Conservation (phyloP, 352 stramenopile species). For the Blastocystis sp. region DNA sequence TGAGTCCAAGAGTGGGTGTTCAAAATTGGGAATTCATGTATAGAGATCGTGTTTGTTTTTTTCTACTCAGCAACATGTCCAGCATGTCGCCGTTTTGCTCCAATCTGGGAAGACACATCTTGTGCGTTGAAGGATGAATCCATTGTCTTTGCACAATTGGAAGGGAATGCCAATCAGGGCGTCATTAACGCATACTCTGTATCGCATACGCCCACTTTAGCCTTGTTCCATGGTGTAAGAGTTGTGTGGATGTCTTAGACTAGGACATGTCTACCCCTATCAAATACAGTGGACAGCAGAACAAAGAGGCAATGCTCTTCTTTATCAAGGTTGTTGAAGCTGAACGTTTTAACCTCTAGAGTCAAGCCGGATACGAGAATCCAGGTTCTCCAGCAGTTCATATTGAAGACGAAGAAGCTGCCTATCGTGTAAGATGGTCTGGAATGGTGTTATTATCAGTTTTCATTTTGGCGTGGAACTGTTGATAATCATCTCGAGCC, state of each 20-base stretch:
- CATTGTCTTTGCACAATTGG: conserved; percentile 39
- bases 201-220: conserved; percentile 43
- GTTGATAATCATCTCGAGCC: conserved; percentile 43
- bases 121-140: not conserved
- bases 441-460: not conserved
- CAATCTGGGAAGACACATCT: conserved; percentile 29
- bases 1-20: conserved; percentile 41
- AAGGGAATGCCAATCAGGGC: conserved; percentile 56
- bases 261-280: conserved; percentile 51
- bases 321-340: conserved; percentile 6
- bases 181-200: conserved; percentile 28
- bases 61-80: conserved; percentile 61
- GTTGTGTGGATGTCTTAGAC: not conserved
- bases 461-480: conserved; percentile 59
- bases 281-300: conserved; percentile 37
- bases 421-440: not conserved
- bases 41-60: conserved; percentile 52
- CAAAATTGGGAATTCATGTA: not conserved
- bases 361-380: conserved; percentile 3
- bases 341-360: not conserved
- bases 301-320: conserved; percentile 44
- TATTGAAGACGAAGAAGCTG: not conserved
- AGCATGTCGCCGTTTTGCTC: conserved; percentile 52
- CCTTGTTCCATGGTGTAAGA: conserved; percentile 32
- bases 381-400: conserved; percentile 48